Conservation (phyloP, 257 asterid species). For the Lantana camara region DNA sequence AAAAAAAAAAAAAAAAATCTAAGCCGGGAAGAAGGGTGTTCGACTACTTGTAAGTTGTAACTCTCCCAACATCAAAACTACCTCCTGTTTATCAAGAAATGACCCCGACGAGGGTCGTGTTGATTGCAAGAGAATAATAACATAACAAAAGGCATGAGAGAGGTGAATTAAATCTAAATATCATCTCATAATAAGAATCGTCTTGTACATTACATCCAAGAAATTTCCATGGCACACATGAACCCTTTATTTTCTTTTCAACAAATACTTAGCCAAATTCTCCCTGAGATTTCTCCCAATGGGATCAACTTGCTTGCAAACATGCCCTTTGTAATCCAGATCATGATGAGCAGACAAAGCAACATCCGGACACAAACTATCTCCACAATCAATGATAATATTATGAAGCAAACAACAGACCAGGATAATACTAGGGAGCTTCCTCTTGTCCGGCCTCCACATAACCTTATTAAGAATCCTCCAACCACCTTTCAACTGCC, state of each 20-base stretch:
- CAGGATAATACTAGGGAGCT: constrained; percentile 83
- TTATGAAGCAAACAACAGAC: constrained; percentile 95
- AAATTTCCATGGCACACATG: constrained; percentile 1
- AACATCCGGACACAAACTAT: constrained; percentile 58
- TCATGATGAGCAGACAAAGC: constrained; percentile 70
- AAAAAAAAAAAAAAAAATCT: too few relatives aligned
- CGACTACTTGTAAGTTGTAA: too few relatives aligned
- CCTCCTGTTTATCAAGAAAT: too few relatives aligned
- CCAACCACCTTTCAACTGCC: constrained; percentile 88
- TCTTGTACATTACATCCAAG: constrained; percentile 2
- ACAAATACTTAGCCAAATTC: constrained; percentile 47
- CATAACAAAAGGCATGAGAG: background rate
- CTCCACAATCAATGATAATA: constrained; percentile 83
- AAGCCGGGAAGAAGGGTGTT: too few relatives aligned
- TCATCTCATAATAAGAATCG: background rate
- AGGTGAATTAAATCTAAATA: background rate
- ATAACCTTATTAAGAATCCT: constrained; percentile 94
- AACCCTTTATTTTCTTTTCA: constrained; percentile 25
- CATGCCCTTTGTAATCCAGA: constrained; percentile 37
- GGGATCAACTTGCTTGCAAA: constrained; percentile 54
- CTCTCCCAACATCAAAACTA: too few relatives aligned
- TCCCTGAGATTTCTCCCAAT: constrained; percentile 58
- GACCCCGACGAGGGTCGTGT: too few relatives aligned
- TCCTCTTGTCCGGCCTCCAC: constrained; percentile 96
- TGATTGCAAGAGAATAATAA: background rate